Conservation (phyloP, 345 rosid genomes). For the Aurinia saxatilis region DNA sequence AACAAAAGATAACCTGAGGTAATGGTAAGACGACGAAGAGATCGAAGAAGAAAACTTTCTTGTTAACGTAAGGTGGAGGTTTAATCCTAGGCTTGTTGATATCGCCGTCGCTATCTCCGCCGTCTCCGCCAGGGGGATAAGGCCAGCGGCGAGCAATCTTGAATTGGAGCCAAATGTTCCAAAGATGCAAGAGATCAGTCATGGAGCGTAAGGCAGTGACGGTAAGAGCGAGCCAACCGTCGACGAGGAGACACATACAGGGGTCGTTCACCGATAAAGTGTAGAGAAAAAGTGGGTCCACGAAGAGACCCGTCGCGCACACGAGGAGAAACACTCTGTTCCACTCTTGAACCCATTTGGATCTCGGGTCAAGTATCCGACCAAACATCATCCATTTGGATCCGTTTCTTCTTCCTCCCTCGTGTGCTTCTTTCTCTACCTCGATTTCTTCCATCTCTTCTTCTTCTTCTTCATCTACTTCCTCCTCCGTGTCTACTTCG, state of each 20-base stretch:
- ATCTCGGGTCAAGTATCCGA: slow-evolving; percentile 74
- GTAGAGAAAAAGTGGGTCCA: slow-evolving; percentile 94
- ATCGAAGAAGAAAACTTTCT: slow-evolving; percentile 73
- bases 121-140: slow-evolving; percentile 1
- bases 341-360: slow-evolving; percentile 89
- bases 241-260: slow-evolving; percentile 75
- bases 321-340: slow-evolving; percentile 74
- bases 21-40: slow-evolving; percentile 80
- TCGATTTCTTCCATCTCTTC: slow-evolving; percentile 10
- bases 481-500: slow-evolving; percentile 28
- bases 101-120: slow-evolving; percentile 15
- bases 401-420: slow-evolving; percentile 30
- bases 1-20: slow-evolving; percentile 47
- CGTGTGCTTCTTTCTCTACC: not conserved
- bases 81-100: slow-evolving; percentile 7
- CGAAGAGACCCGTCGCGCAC: slow-evolving; percentile 74
- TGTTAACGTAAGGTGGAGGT: slow-evolving; percentile 46
- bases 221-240: slow-evolving; percentile 92
- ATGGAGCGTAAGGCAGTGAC: slow-evolving; percentile 87
- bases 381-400: slow-evolving; percentile 42
- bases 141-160: slow-evolving; percentile 42
- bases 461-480: slow-evolving; percentile 17
- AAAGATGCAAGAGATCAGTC: slow-evolving; percentile 77
- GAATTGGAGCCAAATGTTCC: slow-evolving; percentile 86
- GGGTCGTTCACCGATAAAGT: slow-evolving; percentile 62